Percentiles rank a stretch among this genome's conserved stretches.
These are phyloP conservation scores for Candida nemodendra DNA, from an alignment of 805 yeast genomes.

Conservation along the genomic window DNA sequence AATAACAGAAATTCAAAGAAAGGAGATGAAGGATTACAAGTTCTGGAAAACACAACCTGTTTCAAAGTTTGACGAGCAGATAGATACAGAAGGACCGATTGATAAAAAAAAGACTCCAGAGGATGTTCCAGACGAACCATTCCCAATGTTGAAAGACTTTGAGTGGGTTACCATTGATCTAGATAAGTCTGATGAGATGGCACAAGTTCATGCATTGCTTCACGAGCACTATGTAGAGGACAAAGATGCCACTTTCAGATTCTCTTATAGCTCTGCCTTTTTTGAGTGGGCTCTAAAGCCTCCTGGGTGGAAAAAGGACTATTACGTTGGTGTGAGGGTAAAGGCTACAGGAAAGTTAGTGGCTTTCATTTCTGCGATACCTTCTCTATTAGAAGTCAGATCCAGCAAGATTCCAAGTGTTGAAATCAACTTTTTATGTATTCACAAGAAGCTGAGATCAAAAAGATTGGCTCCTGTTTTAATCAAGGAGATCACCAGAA, in stretches of 20 bases:
- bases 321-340: constrained; percentile 94
- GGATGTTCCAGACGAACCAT: constrained; percentile 70
- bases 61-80: constrained; percentile 65
- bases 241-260: constrained; percentile 85
- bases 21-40: constrained; percentile 83
- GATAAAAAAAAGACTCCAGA: constrained; percentile 64
- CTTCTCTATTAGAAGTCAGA: constrained; percentile 61
- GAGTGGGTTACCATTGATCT: constrained; percentile 87
- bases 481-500: constrained; percentile 89
- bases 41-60: constrained; percentile 99
- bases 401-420: constrained; percentile 55
- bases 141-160: constrained; percentile 71
- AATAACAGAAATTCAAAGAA: constrained; percentile 56
- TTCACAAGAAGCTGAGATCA: constrained; percentile 90
- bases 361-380: constrained; percentile 91
- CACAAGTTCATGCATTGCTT: constrained; percentile 75
- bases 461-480: constrained; percentile 92
- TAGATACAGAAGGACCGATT: constrained; percentile 77
- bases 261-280: constrained; percentile 80
- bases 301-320: constrained; percentile 87
- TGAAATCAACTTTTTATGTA: constrained; percentile 91
- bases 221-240: constrained; percentile 95
- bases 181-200: constrained; percentile 50
- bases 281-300: constrained; percentile 91
- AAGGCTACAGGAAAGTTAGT: constrained; percentile 72